phyloP scores from a whole-genome alignment of 1,284 basidiomycete genomes.

The Fomitopsis palustris region DNA sequence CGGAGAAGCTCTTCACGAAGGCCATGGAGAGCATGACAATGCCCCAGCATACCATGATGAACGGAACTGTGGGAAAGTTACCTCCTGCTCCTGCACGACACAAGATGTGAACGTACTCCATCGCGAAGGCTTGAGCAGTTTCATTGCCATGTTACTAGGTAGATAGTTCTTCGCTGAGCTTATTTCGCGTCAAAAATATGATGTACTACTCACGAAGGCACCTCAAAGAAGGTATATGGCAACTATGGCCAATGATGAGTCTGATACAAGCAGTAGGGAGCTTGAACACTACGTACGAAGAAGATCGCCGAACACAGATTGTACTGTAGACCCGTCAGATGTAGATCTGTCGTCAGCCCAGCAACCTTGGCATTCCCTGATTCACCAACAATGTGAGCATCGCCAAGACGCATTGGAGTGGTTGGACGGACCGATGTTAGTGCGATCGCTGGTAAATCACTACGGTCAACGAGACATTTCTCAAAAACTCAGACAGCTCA shows the following conservation, averaged over 20 bases:
- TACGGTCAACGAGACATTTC: not conserved
- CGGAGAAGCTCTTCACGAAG: constrained; percentile 1
- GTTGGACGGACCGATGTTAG: not conserved
- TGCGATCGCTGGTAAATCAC: not conserved
- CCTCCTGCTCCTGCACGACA: no score
- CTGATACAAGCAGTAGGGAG: not conserved
- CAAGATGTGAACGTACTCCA: not conserved
- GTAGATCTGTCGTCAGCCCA: not conserved
- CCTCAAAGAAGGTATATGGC: not conserved
- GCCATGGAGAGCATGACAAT: constrained; percentile 4
- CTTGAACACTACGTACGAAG: not conserved
- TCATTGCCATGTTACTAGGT: not conserved
- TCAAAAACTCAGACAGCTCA: not conserved
- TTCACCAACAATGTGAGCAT: not conserved
- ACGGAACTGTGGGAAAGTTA: not conserved
- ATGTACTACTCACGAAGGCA: not conserved
- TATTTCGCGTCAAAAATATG: not conserved
- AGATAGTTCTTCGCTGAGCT: not conserved
- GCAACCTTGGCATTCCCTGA: constrained; percentile 6
- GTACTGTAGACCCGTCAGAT: constrained; percentile 3
- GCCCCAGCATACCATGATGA: constrained; percentile 4
- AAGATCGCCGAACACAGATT: constrained; percentile 6
- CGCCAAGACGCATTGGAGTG: constrained; percentile 32
- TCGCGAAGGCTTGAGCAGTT: constrained; percentile 1
- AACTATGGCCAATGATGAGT: not conserved